Conservation (phyloP, 352 stramenopile species). For the Globisporangium sylvaticum region DNA sequence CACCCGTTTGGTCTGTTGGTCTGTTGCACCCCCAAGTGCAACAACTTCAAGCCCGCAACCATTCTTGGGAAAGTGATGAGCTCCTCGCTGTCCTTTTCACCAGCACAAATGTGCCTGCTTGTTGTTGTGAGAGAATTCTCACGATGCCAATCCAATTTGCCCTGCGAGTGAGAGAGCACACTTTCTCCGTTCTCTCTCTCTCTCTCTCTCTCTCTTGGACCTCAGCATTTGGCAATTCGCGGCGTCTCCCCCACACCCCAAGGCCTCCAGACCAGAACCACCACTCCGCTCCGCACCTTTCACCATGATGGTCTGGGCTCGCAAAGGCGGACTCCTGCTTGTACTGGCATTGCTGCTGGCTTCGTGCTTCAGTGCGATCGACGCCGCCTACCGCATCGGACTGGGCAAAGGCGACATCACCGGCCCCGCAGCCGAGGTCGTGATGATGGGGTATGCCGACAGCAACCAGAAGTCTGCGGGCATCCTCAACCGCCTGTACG, state of each 20-base stretch:
- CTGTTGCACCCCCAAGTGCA: too few species aligned
- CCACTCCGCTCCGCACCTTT: background rate
- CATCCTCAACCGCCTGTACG: constrained; percentile 60
- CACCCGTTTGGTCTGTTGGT: background rate
- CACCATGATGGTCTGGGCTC: background rate
- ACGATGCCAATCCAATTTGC: background rate
- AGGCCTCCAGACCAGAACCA: background rate
- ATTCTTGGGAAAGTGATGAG: background rate
- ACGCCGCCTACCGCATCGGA: constrained; percentile 38
- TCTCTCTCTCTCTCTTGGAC: background rate
- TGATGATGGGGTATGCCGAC: constrained; percentile 68
- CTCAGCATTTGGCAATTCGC: background rate
- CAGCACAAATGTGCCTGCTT: background rate
- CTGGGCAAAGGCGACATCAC: constrained; percentile 64
- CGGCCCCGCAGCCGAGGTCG: constrained; percentile 44
- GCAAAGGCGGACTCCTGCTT: background rate
- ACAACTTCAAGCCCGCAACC: background rate
- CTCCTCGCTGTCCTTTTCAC: background rate
- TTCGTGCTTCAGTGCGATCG: background rate
- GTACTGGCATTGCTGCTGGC: background rate
- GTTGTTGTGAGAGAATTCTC: background rate
- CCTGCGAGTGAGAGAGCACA: background rate
- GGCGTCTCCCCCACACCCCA: background rate
- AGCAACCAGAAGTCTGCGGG: constrained; percentile 37
- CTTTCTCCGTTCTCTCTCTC: background rate